Evolutionary conservation across 306 rosid species (phyloP).

Genomic region (Delonix regia): DNA sequence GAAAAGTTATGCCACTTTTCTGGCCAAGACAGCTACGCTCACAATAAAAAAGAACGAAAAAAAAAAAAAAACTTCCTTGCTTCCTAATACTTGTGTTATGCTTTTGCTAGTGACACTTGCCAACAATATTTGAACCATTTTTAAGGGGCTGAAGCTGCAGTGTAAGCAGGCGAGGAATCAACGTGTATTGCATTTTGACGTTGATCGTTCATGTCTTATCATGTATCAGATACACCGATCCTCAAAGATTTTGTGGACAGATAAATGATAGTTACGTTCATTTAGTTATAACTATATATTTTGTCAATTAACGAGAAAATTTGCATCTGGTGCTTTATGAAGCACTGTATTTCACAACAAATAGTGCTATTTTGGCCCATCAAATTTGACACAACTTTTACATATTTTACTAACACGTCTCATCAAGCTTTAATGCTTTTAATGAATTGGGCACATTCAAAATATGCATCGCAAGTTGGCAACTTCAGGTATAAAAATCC

Average conservation of each 20-base stretch:
- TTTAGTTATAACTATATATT: no score
- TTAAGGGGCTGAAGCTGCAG: neutral
- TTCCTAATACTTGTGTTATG: neutral
- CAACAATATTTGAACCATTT: neutral
- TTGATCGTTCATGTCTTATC: neutral
- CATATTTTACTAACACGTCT: neutral
- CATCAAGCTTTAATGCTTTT: neutral
- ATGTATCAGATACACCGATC: no score
- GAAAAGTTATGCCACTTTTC: no score
- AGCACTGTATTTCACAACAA: neutral
- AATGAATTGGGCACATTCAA: constrained; percentile 23
- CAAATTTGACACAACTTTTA: neutral
- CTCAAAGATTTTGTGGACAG: neutral
- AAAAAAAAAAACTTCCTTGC: no score
- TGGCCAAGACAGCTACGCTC: no score
- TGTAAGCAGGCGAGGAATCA: no score
- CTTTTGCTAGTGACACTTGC: constrained; percentile 26
- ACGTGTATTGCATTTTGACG: neutral
- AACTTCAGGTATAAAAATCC: neutral
- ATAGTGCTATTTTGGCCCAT: neutral
- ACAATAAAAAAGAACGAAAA: no score
- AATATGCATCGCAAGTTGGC: constrained; percentile 34
- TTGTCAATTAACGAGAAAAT: no score
- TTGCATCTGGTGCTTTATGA: no score
- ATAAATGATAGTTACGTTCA: neutral